phyloP scores from a whole-genome alignment of 305 asterid genomes.

The Fraxinus albicans region DNA sequence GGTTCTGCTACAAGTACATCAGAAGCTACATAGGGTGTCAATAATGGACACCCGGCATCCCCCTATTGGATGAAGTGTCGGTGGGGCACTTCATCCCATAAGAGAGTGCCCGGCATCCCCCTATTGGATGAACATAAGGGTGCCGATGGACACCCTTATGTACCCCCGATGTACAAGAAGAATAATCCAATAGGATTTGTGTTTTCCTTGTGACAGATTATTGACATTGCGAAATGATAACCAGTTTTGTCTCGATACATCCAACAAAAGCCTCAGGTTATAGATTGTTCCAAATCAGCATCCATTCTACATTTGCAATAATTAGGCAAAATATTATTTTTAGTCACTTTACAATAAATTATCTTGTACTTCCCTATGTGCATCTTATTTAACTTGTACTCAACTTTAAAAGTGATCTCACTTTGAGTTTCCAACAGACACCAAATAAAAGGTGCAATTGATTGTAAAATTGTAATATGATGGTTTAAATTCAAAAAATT shows the following conservation, averaged over 20 bases:
- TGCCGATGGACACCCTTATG: too few relatives aligned
- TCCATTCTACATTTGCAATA: neutral
- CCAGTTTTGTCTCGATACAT: neutral
- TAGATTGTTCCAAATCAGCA: slow-evolving; percentile 12
- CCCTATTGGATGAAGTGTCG: too few relatives aligned
- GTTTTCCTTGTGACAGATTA: neutral
- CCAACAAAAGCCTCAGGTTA: neutral
- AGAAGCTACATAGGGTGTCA: too few relatives aligned
- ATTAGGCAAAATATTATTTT: neutral
- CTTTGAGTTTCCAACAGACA: neutral
- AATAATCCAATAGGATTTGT: neutral
- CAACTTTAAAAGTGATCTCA: neutral
- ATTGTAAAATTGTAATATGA: neutral
- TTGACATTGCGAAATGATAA: neutral
- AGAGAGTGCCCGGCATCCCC: too few relatives aligned
- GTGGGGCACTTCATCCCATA: too few relatives aligned
- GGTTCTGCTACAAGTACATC: too few relatives aligned
- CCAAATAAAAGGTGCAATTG: neutral
- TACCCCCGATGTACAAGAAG: too few relatives aligned
- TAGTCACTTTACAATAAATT: slow-evolving; percentile 1
- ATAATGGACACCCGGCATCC: too few relatives aligned
- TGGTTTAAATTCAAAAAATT: neutral
- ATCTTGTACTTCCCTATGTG: neutral
- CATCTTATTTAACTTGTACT: neutral
- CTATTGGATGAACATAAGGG: too few relatives aligned